Percentiles rank a stretch among this genome's conserved stretches.
These are phyloP conservation scores for Hibiscus syriacus DNA, from an alignment of 345 rosid genomes.

Conservation along the genomic window DNA sequence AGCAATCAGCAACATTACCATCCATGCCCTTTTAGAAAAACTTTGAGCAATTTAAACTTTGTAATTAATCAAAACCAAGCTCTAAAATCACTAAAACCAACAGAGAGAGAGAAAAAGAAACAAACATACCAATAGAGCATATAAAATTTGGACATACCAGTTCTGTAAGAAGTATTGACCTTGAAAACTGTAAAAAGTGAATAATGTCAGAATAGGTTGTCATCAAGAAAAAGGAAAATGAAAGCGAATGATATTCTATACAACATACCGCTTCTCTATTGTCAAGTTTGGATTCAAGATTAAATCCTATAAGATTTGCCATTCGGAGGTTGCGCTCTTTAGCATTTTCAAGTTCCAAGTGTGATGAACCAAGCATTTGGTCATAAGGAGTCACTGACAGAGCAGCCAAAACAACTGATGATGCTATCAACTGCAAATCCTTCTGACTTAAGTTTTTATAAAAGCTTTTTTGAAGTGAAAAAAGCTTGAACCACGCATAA, in stretches of 20 bases:
- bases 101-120: too few relatives aligned
- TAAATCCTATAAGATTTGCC: conserved; percentile 91
- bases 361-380: conserved; percentile 61
- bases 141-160: conserved; percentile 59
- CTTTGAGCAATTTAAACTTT: too few relatives aligned
- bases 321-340: conserved; percentile 85
- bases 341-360: conserved; percentile 77
- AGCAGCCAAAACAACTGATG: conserved; percentile 94
- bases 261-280: conserved; percentile 68
- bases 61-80: too few relatives aligned
- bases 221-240: neutral
- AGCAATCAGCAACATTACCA: too few relatives aligned
- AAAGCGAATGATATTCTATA: conserved; percentile 2
- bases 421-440: conserved; percentile 88
- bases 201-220: neutral
- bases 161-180: conserved; percentile 77
- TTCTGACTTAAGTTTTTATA: conserved; percentile 93
- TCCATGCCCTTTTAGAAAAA: too few relatives aligned
- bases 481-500: conserved; percentile 29
- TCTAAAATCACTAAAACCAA: neutral
- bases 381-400: conserved; percentile 73
- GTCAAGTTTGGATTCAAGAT: conserved; percentile 74
- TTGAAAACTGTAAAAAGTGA: conserved; percentile 22
- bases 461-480: conserved; percentile 86
- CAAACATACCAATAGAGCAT: too few relatives aligned